Conservation (phyloP, 2,329 filamentous ascomycete species). For the Penicillium sp. region DNA sequence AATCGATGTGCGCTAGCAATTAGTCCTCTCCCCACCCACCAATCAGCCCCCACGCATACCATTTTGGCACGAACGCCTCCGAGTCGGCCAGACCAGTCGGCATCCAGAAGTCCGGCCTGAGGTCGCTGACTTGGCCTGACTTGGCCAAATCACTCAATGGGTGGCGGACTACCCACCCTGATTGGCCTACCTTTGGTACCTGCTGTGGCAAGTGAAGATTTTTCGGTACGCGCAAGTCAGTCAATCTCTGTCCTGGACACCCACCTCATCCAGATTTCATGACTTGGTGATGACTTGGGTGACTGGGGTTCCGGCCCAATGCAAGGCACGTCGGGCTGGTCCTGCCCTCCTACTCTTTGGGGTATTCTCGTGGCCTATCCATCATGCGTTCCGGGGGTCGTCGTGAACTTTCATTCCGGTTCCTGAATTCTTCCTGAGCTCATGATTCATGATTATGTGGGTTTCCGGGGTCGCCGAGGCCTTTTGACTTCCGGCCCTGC, state of each 20-base stretch:
- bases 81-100: not conserved
- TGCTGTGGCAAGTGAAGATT: not conserved
- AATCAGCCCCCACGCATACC: not conserved
- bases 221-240: not conserved
- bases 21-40: not conserved
- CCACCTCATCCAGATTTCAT: not conserved
- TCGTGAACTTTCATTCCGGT: not conserved
- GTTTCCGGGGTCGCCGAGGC: not conserved
- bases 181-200: not conserved
- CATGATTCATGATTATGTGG: constrained; percentile 2
- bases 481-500: not conserved
- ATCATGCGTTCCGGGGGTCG: not conserved
- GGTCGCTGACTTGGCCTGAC: not conserved
- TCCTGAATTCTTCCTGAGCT: constrained; percentile 1
- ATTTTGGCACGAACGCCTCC: not conserved
- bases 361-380: not conserved
- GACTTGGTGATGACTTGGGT: not conserved
- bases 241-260: too few relatives aligned
- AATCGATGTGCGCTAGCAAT: not conserved
- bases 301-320: not conserved
- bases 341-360: not conserved
- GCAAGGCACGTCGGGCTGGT: not conserved
- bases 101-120: not conserved
- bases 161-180: not conserved
- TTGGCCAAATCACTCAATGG: not conserved